Evolutionary conservation across 2,329 filamentous ascomycete genomes (phyloP).

Genomic region (Sphaceloma murrayae): DNA sequence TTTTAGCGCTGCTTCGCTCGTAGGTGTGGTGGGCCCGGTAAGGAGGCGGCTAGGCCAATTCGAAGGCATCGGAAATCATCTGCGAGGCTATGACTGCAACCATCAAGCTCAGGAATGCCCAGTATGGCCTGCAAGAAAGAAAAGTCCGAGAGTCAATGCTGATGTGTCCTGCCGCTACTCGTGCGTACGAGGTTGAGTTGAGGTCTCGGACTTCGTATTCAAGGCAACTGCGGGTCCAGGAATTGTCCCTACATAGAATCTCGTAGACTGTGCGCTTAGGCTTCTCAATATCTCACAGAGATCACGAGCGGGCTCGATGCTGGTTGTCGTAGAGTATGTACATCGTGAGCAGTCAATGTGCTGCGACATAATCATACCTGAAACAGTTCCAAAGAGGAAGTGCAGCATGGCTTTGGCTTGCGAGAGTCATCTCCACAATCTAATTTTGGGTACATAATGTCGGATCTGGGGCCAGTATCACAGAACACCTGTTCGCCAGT

Average conservation of each 20-base stretch:
- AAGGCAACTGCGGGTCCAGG: constrained; percentile 11
- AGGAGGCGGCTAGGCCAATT: constrained; percentile 28
- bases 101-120: neutral
- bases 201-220: constrained; percentile 12
- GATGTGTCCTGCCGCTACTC: no score
- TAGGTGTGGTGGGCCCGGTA: constrained; percentile 19
- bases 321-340: no score
- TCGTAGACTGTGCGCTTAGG: neutral
- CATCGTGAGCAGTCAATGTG: neutral
- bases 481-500: neutral
- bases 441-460: constrained; percentile 4
- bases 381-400: constrained; percentile 2
- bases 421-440: constrained; percentile 15
- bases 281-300: no score
- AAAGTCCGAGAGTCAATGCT: neutral
- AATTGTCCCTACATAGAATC: neutral
- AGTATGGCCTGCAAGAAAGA: neutral
- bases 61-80: constrained; percentile 25
- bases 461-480: no score
- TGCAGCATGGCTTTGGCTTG: constrained; percentile 4
- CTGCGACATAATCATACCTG: constrained; percentile 6
- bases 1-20: constrained; percentile 19
- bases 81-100: neutral
- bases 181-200: neutral
- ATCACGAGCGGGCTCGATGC: no score